Percentiles rank a stretch among this genome's conserved stretches.
phyloP scores from a whole-genome alignment of 2,329 filamentous ascomycete species.

The Fulvia fulva region DNA sequence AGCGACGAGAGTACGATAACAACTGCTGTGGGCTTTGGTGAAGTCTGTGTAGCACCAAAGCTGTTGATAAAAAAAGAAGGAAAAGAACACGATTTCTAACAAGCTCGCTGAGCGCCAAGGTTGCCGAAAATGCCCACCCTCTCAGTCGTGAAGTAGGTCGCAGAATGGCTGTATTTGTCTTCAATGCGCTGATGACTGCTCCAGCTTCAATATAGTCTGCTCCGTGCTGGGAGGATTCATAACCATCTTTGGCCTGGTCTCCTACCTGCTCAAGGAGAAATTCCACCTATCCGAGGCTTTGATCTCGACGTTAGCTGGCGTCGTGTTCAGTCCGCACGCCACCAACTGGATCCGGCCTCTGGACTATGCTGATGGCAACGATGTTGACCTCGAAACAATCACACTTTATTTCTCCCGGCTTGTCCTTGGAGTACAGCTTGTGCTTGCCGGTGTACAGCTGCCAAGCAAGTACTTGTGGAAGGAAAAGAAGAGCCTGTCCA shows the following conservation, averaged over 20 bases:
- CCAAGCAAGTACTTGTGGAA: slow-evolving; percentile 74
- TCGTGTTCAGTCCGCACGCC: slow-evolving; percentile 73
- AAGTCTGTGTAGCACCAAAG: not conserved
- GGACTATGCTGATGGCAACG: slow-evolving; percentile 63
- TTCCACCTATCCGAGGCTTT: slow-evolving; percentile 91
- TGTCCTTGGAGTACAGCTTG: slow-evolving; percentile 84
- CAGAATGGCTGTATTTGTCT: too few species aligned
- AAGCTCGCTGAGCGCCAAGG: not conserved
- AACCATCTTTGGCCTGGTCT: slow-evolving; percentile 84
- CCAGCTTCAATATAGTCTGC: slow-evolving; percentile 81
- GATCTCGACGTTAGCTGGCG: slow-evolving; percentile 75
- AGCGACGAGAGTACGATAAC: slow-evolving; percentile 22
- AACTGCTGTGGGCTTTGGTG: slow-evolving; percentile 5
- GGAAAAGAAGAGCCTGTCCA: slow-evolving; percentile 71
- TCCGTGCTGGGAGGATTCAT: slow-evolving; percentile 82
- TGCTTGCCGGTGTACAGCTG: slow-evolving; percentile 82
- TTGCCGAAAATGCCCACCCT: slow-evolving; percentile 56
- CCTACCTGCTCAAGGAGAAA: slow-evolving; percentile 82
- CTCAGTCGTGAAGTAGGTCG: slow-evolving; percentile 1
- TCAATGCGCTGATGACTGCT: too few species aligned
- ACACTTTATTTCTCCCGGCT: slow-evolving; percentile 82
- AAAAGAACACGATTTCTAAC: not conserved
- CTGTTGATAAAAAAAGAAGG: not conserved
- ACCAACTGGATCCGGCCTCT: slow-evolving; percentile 69
- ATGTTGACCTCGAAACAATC: slow-evolving; percentile 61